These are phyloP conservation scores for Dioscorea alata DNA, from an alignment of 106 monocot species.

Conservation along the genomic window DNA sequence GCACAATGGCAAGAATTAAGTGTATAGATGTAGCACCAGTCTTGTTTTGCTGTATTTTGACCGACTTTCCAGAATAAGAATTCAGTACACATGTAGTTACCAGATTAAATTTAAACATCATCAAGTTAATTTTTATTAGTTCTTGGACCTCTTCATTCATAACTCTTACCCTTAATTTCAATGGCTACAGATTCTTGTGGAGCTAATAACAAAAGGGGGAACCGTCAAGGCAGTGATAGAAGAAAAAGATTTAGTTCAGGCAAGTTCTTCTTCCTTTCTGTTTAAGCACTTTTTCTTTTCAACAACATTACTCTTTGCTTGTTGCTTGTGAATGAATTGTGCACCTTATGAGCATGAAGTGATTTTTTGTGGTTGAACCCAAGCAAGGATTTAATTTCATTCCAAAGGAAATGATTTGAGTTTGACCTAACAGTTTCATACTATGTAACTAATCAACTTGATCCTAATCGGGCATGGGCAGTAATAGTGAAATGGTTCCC, in stretches of 20 bases:
- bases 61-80: no score
- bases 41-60: background rate
- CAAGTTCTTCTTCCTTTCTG: conserved; percentile 9
- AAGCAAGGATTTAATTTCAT: background rate
- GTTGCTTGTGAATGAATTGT: background rate
- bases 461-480: no score
- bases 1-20: no score
- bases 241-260: conserved; percentile 94
- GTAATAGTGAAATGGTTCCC: no score
- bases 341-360: background rate
- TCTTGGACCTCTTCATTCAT: no score
- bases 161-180: background rate
- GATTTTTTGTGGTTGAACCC: background rate
- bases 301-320: background rate
- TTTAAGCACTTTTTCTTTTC: background rate
- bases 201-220: conserved; percentile 87
- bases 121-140: no score
- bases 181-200: conserved; percentile 60
- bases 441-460: no score
- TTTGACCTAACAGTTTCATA: no score
- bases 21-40: background rate
- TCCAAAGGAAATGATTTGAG: no score
- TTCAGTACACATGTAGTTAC: no score
- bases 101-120: no score
- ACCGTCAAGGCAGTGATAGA: conserved; percentile 78